phyloP scores from a whole-genome alignment of 495 filamentous ascomycete genomes.

The Daldinia vernicosa region DNA sequence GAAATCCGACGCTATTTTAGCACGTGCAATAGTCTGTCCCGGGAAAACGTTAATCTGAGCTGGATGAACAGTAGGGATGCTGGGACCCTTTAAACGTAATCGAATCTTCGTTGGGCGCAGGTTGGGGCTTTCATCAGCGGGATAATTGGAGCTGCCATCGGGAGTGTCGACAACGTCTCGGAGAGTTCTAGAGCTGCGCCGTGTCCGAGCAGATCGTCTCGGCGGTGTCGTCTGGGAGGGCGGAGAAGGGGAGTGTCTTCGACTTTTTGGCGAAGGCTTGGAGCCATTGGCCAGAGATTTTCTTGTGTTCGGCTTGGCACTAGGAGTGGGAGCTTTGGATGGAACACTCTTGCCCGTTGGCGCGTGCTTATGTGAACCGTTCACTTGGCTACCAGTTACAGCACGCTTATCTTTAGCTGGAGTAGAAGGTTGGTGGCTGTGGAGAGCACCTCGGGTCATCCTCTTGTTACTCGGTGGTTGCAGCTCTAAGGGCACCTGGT shows the following conservation, averaged over 20 bases:
- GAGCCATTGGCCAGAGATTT: slow-evolving; percentile 36
- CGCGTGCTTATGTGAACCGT: slow-evolving; percentile 48
- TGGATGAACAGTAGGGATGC: slow-evolving; percentile 63
- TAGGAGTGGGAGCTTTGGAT: slow-evolving; percentile 43
- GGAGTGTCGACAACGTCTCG: slow-evolving; percentile 27
- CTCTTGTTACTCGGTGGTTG: slow-evolving; percentile 72
- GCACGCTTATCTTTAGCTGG: slow-evolving; percentile 34
- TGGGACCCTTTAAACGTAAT: slow-evolving; percentile 48
- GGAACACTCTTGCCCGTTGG: slow-evolving; percentile 34
- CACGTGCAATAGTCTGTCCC: slow-evolving; percentile 45
- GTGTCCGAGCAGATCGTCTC: slow-evolving; percentile 48
- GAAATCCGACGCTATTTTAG: slow-evolving; percentile 59
- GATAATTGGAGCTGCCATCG: slow-evolving; percentile 38
- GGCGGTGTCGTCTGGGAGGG: slow-evolving; percentile 46
- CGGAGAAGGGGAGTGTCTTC: slow-evolving; percentile 48
- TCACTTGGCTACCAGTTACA: slow-evolving; percentile 30
- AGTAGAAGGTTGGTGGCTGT: slow-evolving; percentile 44
- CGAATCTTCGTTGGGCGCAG: slow-evolving; percentile 56
- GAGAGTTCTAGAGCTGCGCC: slow-evolving; percentile 49
- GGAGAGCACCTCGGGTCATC: slow-evolving; percentile 55
- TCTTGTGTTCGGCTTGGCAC: slow-evolving; percentile 43
- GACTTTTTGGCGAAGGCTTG: slow-evolving; percentile 44
- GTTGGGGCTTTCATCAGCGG: slow-evolving; percentile 40
- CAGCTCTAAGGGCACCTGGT: slow-evolving; percentile 73
- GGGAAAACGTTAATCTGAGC: slow-evolving; percentile 56